Percentiles rank a stretch among this genome's conserved stretches.
Evolutionary conservation across 2,329 filamentous ascomycete genomes (phyloP).

Genomic region (Microcyclospora pomicola): DNA sequence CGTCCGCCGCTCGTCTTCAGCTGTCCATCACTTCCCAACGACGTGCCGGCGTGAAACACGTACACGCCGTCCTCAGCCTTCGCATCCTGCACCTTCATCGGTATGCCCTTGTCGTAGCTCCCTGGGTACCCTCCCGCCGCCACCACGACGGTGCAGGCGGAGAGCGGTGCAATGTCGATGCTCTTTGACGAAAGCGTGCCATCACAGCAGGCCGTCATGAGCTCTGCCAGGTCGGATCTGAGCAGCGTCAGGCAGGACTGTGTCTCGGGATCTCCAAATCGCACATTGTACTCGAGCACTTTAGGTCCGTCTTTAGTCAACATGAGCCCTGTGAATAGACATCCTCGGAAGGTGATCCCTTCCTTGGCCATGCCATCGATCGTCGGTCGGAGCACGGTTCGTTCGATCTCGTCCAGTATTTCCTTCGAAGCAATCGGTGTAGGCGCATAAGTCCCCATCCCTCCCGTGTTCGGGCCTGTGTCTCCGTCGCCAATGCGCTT

Average conservation of each 20-base stretch:
- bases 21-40: constrained; percentile 43
- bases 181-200: constrained; percentile 49
- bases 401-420: constrained; percentile 65
- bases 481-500: constrained; percentile 90
- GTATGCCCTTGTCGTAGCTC: constrained; percentile 65
- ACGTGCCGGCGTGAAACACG: constrained; percentile 89
- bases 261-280: constrained; percentile 84
- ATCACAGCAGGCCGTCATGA: constrained; percentile 74
- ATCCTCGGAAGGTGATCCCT: constrained; percentile 52
- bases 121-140: constrained; percentile 85
- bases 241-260: constrained; percentile 74
- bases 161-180: constrained; percentile 33
- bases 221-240: constrained; percentile 71
- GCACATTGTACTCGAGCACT: constrained; percentile 83
- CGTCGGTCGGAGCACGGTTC: constrained; percentile 75
- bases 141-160: constrained; percentile 84
- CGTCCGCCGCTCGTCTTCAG: constrained; percentile 73
- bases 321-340: constrained; percentile 87
- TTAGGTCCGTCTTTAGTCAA: constrained; percentile 70
- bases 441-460: constrained; percentile 95
- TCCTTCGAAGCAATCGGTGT: constrained; percentile 38
- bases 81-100: constrained; percentile 40
- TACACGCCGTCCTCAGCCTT: constrained; percentile 42
- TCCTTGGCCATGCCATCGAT: constrained; percentile 79
- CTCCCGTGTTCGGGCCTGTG: constrained; percentile 82